Base-by-base conservation (phyloP, 2,329 filamentous ascomycete species). In the Fusarium agapanthi region DNA sequence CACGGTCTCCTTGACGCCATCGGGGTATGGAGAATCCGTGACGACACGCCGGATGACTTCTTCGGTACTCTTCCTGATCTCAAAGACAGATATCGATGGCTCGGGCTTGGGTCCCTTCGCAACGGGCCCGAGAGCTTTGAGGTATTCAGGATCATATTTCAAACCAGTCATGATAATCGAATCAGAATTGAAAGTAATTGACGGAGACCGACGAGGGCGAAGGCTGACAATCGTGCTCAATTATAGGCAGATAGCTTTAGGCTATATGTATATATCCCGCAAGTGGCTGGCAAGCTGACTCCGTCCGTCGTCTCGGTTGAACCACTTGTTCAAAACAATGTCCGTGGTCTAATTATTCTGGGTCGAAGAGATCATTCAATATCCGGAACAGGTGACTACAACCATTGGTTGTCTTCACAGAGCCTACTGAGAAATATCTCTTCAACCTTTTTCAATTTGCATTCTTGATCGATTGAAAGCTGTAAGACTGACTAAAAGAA, bases 101-200 rank as follows among this genome's bases (percentile, higher is more conserved):
- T 67, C 45, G 6, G 54, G 37, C 7, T 26, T 38, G 3, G 54
- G 45, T 3, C 35, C 47, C 8, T 32, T 41, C 0, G 30, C 7
- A 20, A 61, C 30, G 6, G 61, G 54, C 6, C 45, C 61, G 0
- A 65, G 43, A 12, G 53, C 61, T 10, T 67, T 47, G 1, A 44
- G 15, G 26, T 66, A 61, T 40, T 67, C 65, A 4, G 65, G 26
- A 9, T 67, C 62, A n/a, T 54, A 66, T 60, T 24, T 61, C 12
- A 67, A 43, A 28, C 65, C 65, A 12, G 53, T 61, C 65, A 67
- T 67, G 4, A 20, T 22, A 16, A 3, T 30, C 2, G 24, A 24
- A 20, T 6, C 22, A 28, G 9, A 10, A 9, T 6, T 10, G 3
- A 9, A 7, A 16, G 7, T 10, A 13, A 1, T n/a, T 53, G 7